These are phyloP conservation scores for Ambrosiella cleistominuta DNA, from an alignment of 2,329 filamentous ascomycete genomes.

Conservation along the genomic window DNA sequence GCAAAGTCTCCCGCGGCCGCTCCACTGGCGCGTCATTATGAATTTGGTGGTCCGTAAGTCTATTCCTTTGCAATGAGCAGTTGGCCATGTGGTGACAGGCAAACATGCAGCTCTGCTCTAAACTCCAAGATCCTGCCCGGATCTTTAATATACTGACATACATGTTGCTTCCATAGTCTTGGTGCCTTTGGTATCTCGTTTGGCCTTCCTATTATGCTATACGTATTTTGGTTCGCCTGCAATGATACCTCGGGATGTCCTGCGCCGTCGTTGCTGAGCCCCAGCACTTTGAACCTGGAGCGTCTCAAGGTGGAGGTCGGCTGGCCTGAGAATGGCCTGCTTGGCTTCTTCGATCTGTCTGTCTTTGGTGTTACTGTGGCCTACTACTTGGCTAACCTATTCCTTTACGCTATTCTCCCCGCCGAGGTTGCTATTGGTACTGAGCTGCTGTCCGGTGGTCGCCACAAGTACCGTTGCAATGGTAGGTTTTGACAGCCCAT, in stretches of 20 bases:
- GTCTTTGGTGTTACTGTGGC: slow-evolving; percentile 53
- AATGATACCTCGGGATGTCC: slow-evolving; percentile 90
- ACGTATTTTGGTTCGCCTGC: slow-evolving; percentile 67
- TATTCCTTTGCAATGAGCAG: background rate
- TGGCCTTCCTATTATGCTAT: slow-evolving; percentile 61
- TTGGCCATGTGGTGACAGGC: background rate
- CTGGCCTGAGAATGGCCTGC: slow-evolving; percentile 57
- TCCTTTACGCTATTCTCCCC: slow-evolving; percentile 62
- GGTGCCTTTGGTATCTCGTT: slow-evolving; percentile 66
- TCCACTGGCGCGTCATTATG: slow-evolving; percentile 27
- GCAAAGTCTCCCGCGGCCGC: slow-evolving; percentile 15
- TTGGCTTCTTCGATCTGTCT: slow-evolving; percentile 51
- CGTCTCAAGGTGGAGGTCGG: slow-evolving; percentile 64
- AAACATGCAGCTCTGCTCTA: background rate
- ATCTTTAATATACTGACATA: background rate
- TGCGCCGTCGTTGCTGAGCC: slow-evolving; percentile 59
- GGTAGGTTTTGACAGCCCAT: slow-evolving; percentile 25
- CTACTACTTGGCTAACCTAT: slow-evolving; percentile 61
- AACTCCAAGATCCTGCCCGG: background rate
- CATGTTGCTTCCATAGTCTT: slow-evolving; percentile 30
- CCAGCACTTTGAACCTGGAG: slow-evolving; percentile 51
- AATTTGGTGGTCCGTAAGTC: slow-evolving; percentile 35
- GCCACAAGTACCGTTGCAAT: slow-evolving; percentile 69
- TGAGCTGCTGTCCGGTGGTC: slow-evolving; percentile 50
- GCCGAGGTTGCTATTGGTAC: slow-evolving; percentile 55